These are phyloP conservation scores for Dothiorella sarmentorum DNA, from an alignment of 2,329 filamentous ascomycete species.

Conservation along the genomic window DNA sequence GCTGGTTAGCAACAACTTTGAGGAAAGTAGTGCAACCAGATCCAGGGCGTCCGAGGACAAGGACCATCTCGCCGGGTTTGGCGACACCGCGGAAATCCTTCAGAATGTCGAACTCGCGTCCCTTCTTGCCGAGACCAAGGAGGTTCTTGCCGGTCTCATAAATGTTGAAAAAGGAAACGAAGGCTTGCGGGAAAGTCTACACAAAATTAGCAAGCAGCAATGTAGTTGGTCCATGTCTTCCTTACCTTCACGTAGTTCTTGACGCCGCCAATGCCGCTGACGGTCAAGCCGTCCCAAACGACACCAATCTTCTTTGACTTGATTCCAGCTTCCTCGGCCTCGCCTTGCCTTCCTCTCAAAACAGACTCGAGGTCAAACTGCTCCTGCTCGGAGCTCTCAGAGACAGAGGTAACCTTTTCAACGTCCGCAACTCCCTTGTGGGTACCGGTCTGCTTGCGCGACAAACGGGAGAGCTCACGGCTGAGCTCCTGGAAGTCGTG, in stretches of 20 bases:
- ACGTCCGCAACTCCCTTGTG: conserved; percentile 45
- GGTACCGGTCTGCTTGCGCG: conserved; percentile 45
- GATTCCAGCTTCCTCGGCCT: conserved; percentile 74
- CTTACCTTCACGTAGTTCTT: conserved; percentile 60
- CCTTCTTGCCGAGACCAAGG: conserved; percentile 64
- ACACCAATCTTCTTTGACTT: conserved; percentile 70
- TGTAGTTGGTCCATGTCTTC: not conserved
- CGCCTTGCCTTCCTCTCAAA: conserved; percentile 66
- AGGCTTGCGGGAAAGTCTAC: conserved; percentile 72
- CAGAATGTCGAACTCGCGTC: conserved; percentile 69
- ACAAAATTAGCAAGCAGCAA: not conserved
- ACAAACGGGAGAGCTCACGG: conserved; percentile 42
- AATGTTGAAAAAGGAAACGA: conserved; percentile 73
- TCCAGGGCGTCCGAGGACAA: conserved; percentile 76
- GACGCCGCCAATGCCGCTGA: conserved; percentile 69
- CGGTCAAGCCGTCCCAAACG: conserved; percentile 73
- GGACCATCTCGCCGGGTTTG: conserved; percentile 78
- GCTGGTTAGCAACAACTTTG: conserved; percentile 53
- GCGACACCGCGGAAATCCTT: conserved; percentile 61
- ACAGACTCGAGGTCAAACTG: conserved; percentile 72
- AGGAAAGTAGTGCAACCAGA: conserved; percentile 54
- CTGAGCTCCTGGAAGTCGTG: conserved; percentile 67
- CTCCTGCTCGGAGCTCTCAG: conserved; percentile 38
- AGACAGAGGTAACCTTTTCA: conserved; percentile 52
- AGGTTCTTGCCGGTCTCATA: conserved; percentile 61